These are phyloP conservation scores for Fennellomyces sp. DNA, from an alignment of 371 early-diverging fungal species.

Conservation along the genomic window DNA sequence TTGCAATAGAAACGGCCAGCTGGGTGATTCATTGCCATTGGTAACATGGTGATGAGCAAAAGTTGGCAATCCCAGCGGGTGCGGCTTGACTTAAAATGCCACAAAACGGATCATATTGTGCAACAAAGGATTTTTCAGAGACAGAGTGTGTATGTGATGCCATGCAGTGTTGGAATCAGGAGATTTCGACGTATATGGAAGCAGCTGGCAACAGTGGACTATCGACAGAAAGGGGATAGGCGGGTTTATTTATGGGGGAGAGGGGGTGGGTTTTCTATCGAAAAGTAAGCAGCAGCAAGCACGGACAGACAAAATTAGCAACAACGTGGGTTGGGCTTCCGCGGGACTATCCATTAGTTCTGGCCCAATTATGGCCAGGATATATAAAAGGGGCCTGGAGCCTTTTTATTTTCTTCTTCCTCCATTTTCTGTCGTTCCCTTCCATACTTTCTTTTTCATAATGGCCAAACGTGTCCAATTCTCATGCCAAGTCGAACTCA, in stretches of 20 bases:
- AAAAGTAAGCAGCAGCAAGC: not conserved
- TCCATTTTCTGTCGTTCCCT: not conserved
- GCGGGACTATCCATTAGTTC: not conserved
- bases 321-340: not conserved
- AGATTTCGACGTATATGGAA: not conserved
- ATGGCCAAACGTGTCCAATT: slow-evolving; percentile 44
- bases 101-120: too few relatives aligned
- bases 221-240: too few relatives aligned
- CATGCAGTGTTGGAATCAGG: not conserved
- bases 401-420: not conserved
- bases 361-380: not conserved
- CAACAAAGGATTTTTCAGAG: too few relatives aligned
- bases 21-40: too few relatives aligned
- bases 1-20: too few relatives aligned
- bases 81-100: too few relatives aligned
- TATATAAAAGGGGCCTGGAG: not conserved
- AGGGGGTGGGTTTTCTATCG: not conserved
- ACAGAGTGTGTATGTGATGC: too few relatives aligned
- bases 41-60: too few relatives aligned
- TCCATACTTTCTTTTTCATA: not conserved
- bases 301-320: slow-evolving; percentile 1
- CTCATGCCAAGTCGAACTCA: slow-evolving; percentile 36
- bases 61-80: too few relatives aligned
- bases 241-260: too few relatives aligned
- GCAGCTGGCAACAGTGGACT: not conserved